Conservation (phyloP, 768 basidiomycete genomes). For the Asterophora lycoperdoides region DNA sequence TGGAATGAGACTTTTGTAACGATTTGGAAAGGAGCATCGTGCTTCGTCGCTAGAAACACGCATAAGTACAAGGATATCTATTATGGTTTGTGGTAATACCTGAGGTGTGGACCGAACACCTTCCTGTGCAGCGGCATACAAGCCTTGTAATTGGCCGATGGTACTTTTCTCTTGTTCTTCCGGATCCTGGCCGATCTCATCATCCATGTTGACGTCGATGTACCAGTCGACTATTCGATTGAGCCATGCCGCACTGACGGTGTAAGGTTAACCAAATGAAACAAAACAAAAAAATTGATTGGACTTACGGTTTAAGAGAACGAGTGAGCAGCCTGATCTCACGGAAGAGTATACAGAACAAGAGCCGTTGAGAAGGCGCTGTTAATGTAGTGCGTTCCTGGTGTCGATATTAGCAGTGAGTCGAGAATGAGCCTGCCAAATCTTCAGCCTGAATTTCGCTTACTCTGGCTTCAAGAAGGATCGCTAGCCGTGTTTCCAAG, state of each 20-base stretch:
- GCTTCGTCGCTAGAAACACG: constrained; percentile 34
- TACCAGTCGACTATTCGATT: constrained; percentile 42
- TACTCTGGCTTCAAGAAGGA: constrained; percentile 59
- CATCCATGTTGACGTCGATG: constrained; percentile 30
- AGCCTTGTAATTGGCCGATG: constrained; percentile 38
- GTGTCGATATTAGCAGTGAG: background rate
- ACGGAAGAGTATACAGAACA: constrained; percentile 58
- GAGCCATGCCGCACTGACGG: constrained; percentile 44
- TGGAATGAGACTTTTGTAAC: constrained; percentile 18
- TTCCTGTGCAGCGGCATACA: constrained; percentile 51
- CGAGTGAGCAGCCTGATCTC: constrained; percentile 61
- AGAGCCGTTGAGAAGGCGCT: constrained; percentile 53
- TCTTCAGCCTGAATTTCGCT: background rate
- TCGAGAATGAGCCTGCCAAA: background rate
- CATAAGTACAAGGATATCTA: constrained; percentile 14
- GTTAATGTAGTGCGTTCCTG: constrained; percentile 53
- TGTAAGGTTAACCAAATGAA: background rate
- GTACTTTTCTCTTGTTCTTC: constrained; percentile 41
- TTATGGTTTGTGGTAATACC: constrained; percentile 29
- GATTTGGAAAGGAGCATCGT: constrained; percentile 35
- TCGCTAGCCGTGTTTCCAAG: constrained; percentile 54
- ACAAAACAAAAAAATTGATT: background rate
- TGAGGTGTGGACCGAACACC: constrained; percentile 39
- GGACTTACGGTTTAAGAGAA: constrained; percentile 57
- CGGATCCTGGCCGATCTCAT: constrained; percentile 34